Base-by-base conservation (phyloP, 2,329 filamentous ascomycete species). In the Hypoxylon sp. region DNA sequence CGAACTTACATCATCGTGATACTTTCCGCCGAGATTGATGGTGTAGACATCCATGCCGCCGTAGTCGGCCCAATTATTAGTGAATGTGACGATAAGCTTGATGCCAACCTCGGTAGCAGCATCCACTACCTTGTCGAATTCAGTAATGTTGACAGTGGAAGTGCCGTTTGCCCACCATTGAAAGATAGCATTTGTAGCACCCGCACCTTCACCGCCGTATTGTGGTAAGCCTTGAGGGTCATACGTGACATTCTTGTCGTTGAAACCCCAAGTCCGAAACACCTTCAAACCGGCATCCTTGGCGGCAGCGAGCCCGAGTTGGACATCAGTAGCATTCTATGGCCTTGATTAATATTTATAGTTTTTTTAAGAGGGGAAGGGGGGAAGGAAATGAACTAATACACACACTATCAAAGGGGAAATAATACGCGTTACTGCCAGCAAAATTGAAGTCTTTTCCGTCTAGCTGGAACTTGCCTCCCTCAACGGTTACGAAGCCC, bases 11-110 rank as follows among this genome's bases (percentile, higher is more conserved):
- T 86, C 84, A 63, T 86, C 84, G 64, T 87, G 85, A 50, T 85
- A 87, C 25, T 78, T 77, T 1, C 84, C 83, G 0, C 85, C 85
- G 0, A 86, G 81, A 64, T 88, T 87, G n/a, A 84, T 80, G 0
- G 86, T 88, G 68, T 88, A 89, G 0, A 88, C 83, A 35, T 88
- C 86, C 85, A 88, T 87, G n/a, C 86, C 86, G 17, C 86, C 86
- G 57, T 88, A 88, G 61, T 88, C 85, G 5, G 85, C 85, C 86
- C 86, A 89, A 58, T 88, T 87, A 77, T 88, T 89, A 0, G 85
- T 88, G 64, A 89, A 73, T 0, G 85, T 81, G 11, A 89, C 78
- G 33, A 89, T 79, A 2, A 89, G 79, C 78, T 88, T 88, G 68
- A 86, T 83, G 51, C 82, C 83, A 0, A 80, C 79, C 40, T 83